A percentile compares a stretch with the other conserved stretches of the same genome.
These are phyloP conservation scores for Paramecium pentaurelia DNA, from an alignment of 73 alveolate genomes.

Conservation along the genomic window DNA sequence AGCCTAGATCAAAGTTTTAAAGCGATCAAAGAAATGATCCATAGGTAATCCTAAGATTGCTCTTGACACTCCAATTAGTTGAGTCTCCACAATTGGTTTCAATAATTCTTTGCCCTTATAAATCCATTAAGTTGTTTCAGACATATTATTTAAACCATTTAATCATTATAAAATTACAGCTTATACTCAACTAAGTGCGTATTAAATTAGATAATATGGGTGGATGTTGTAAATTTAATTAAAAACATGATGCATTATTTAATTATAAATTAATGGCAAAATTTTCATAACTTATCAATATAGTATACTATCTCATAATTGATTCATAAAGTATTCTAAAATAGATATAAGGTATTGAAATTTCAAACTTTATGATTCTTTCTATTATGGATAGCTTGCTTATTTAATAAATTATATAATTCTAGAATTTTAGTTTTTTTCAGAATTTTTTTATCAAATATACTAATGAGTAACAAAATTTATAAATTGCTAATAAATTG, in stretches of 20 bases:
- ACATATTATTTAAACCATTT: constrained; percentile 2
- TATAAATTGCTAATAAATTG: no score
- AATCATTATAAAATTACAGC: background rate
- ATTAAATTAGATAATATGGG: background rate
- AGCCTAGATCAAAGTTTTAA: constrained; percentile 19
- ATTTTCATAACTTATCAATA: background rate
- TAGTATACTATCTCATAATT: background rate
- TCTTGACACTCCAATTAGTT: background rate
- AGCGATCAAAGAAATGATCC: constrained; percentile 37
- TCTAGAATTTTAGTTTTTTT: background rate
- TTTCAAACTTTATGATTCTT: background rate
- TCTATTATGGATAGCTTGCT: background rate
- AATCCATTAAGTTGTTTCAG: background rate
- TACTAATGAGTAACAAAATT: background rate
- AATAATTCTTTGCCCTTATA: background rate
- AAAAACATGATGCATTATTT: background rate
- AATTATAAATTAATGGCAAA: background rate
- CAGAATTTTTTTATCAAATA: background rate
- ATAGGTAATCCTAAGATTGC: constrained; percentile 29
- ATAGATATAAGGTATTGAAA: background rate
- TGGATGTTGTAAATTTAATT: background rate
- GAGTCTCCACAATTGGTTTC: background rate
- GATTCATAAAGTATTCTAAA: background rate
- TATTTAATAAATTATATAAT: background rate
- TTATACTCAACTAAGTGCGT: background rate